Conservation (phyloP, 2,329 filamentous ascomycete species). For the Dendryphion nanum region DNA sequence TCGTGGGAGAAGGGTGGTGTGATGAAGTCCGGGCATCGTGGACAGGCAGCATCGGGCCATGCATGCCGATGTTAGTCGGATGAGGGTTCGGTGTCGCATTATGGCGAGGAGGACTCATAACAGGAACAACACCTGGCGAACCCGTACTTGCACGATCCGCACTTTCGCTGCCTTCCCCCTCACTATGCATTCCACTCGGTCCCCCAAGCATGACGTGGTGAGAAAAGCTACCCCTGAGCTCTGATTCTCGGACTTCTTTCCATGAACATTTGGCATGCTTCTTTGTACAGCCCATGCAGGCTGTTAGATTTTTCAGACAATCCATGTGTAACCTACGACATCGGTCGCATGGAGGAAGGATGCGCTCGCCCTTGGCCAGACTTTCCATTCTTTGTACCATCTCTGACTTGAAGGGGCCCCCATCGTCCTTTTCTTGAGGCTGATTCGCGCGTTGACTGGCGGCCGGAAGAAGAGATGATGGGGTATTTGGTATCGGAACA, state of each 20-base stretch:
- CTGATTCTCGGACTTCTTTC: conserved; percentile 76
- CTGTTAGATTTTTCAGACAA: conserved; percentile 82
- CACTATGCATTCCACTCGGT: conserved; percentile 29
- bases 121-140: conserved; percentile 18
- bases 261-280: conserved; percentile 88
- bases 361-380: conserved; percentile 68
- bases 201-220: conserved; percentile 13
- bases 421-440: conserved; percentile 54
- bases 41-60: neutral
- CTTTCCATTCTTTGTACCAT: conserved; percentile 76
- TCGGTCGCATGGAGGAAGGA: conserved; percentile 80
- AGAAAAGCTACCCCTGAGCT: conserved; percentile 45
- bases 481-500: conserved; percentile 56
- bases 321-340: conserved; percentile 77
- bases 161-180: conserved; percentile 28
- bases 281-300: conserved; percentile 83
- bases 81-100: conserved; percentile 17
- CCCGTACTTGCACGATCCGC: conserved; percentile 29
- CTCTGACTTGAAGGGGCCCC: conserved; percentile 59
- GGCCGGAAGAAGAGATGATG: conserved; percentile 52
- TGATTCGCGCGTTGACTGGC: conserved; percentile 37
- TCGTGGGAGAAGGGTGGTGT: conserved; percentile 20
- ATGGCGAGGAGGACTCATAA: conserved; percentile 25
- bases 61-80: conserved; percentile 1
- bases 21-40: conserved; percentile 17